A percentile compares a stretch with the other conserved stretches of the same genome.
Evolutionary conservation across 208 protist genomes (phyloP).

Genomic region (Trypanosoma brucei): DNA sequence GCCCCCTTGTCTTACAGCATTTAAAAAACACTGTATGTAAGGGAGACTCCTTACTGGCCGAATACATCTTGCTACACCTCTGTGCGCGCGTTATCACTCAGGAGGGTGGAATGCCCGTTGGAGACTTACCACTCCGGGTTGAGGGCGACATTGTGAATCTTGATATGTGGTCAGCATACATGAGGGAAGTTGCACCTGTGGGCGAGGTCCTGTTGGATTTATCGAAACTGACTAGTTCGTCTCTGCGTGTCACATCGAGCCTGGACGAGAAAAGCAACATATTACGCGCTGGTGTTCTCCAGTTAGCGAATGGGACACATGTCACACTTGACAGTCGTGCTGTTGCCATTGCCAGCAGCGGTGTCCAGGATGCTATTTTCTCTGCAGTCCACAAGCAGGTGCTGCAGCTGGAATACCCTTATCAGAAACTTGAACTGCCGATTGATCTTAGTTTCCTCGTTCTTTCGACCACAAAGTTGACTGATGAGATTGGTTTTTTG

Average conservation of each 20-base stretch:
- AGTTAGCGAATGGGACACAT: constrained; percentile 79
- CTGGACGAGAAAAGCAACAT: constrained; percentile 55
- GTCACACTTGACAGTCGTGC: constrained; percentile 63
- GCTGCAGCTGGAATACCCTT: constrained; percentile 63
- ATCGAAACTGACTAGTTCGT: constrained; percentile 4
- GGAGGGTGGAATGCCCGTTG: constrained; percentile 47
- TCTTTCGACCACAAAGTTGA: constrained; percentile 18
- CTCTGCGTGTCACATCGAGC: constrained; percentile 27
- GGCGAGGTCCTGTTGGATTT: constrained; percentile 44
- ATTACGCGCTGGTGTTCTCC: constrained; percentile 58
- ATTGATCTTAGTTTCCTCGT: constrained; percentile 62
- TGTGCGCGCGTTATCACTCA: constrained; percentile 44
- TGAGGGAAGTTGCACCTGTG: constrained; percentile 45
- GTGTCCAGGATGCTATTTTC: constrained; percentile 54
- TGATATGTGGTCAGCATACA: constrained; percentile 31
- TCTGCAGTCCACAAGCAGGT: constrained; percentile 57
- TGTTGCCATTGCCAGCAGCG: constrained; percentile 12
- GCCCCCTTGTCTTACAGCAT: constrained; percentile 20
- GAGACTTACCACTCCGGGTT: constrained; percentile 74
- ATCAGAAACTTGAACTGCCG: constrained; percentile 57
- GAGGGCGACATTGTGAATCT: constrained; percentile 21
- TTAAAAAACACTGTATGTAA: constrained; percentile 31
- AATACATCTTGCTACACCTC: constrained; percentile 77
- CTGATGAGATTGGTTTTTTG: constrained; percentile 24
- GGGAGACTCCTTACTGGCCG: constrained; percentile 53